A percentile compares a stretch with the other conserved stretches of the same genome.
phyloP scores from a whole-genome alignment of 306 rosid genomes.

The Fagus crenata region DNA sequence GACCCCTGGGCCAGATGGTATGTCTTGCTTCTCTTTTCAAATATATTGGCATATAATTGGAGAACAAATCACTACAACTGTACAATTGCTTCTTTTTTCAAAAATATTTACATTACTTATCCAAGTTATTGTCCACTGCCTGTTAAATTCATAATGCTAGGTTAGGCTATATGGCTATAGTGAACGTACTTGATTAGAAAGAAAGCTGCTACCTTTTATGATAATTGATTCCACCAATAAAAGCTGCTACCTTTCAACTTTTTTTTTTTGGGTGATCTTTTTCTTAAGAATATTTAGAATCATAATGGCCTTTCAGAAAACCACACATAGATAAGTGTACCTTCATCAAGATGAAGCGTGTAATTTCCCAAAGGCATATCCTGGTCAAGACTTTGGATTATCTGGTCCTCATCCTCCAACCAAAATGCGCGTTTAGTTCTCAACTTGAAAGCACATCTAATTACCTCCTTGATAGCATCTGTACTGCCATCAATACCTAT shows the following conservation, averaged over 20 bases:
- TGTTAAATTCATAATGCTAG: background rate
- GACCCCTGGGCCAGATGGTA: no score
- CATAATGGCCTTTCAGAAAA: background rate
- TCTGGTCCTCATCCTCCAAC: constrained; percentile 95
- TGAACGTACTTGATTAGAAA: background rate
- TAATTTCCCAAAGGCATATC: constrained; percentile 92
- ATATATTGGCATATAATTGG: no score
- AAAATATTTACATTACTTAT: background rate
- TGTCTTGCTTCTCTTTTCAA: no score
- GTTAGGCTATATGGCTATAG: background rate
- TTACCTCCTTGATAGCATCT: constrained; percentile 93
- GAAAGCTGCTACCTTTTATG: background rate
- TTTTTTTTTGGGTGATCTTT: background rate
- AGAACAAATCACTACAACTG: no score
- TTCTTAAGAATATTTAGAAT: background rate
- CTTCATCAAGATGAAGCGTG: constrained; percentile 95
- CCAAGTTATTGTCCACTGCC: background rate
- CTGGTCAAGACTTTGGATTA: constrained; percentile 83
- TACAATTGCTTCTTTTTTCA: no score
- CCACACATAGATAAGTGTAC: constrained; percentile 27
- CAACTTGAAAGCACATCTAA: constrained; percentile 82
- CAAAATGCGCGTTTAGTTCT: constrained; percentile 89
- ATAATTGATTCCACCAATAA: background rate
- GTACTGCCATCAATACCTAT: constrained; percentile 89
- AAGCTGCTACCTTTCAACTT: background rate